These are phyloP conservation scores for Hyaloperonospora brassicae DNA, from an alignment of 352 stramenopile genomes.

Conservation along the genomic window DNA sequence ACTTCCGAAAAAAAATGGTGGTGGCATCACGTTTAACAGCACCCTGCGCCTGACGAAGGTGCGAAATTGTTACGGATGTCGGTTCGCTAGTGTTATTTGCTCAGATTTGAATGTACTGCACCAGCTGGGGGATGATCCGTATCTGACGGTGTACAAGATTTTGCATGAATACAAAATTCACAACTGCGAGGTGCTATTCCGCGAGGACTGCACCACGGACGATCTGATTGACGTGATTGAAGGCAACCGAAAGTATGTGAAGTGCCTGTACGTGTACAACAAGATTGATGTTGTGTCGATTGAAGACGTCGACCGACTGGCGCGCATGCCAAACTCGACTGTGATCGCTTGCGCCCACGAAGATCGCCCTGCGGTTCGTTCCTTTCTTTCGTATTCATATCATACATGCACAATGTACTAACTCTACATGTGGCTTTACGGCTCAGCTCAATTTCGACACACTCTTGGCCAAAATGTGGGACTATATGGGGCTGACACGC, in stretches of 20 bases:
- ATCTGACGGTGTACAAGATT: constrained; percentile 87
- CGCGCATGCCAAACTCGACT: constrained; percentile 92
- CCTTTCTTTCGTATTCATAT: background rate
- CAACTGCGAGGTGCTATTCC: constrained; percentile 95
- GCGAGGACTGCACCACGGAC: constrained; percentile 95
- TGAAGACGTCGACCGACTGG: constrained; percentile 97
- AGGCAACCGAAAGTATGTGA: constrained; percentile 99
- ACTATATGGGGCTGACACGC: constrained; percentile 86
- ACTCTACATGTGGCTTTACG: constrained; percentile 2
- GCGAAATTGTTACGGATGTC: constrained; percentile 11
- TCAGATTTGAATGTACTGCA: constrained; percentile 2
- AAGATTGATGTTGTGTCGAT: constrained; percentile 99
- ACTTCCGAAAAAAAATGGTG: constrained; percentile 90
- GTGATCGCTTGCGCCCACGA: constrained; percentile 91
- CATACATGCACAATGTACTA: constrained; percentile 1
- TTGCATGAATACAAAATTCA: constrained; percentile 96
- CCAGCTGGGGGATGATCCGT: constrained; percentile 78
- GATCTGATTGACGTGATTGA: constrained; percentile 98
- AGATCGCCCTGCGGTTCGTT: constrained; percentile 54
- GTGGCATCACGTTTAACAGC: constrained; percentile 93
- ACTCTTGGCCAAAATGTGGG: constrained; percentile 83
- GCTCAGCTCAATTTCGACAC: constrained; percentile 95
- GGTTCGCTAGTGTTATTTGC: background rate
- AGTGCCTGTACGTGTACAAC: constrained; percentile 99
- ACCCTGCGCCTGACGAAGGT: constrained; percentile 94